Percentiles rank a stretch among this genome's conserved stretches.
phyloP scores from a whole-genome alignment of 192 early-diverging fungal species.

The Coemansia reversa region DNA sequence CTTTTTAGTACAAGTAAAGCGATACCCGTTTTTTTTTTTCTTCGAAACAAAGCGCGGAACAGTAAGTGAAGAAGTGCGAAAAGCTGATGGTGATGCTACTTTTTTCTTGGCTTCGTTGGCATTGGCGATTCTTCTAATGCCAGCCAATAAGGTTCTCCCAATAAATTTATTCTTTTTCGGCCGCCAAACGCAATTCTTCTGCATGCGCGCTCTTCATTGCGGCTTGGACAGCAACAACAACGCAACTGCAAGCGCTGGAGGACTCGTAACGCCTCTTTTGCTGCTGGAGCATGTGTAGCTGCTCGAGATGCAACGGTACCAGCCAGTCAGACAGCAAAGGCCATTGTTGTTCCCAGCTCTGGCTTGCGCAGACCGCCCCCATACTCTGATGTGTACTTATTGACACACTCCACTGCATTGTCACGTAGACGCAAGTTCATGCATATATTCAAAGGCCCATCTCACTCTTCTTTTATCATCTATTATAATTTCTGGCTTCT shows the following conservation, averaged over 20 bases:
- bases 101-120: constrained; percentile 5
- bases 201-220: background rate
- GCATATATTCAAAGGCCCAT: background rate
- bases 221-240: background rate
- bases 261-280: background rate
- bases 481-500: background rate
- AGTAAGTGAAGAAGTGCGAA: background rate
- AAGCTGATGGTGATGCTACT: background rate
- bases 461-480: background rate
- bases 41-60: constrained; percentile 12
- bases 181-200: background rate
- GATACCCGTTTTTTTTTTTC: constrained; percentile 25
- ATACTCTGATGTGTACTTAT: background rate
- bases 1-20: constrained; percentile 38
- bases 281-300: background rate
- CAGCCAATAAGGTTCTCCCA: background rate
- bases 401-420: background rate
- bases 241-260: background rate
- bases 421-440: background rate
- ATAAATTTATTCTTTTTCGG: background rate
- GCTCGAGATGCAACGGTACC: background rate
- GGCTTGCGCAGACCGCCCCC: background rate
- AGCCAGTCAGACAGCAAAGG: background rate
- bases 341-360: background rate
- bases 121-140: background rate